phyloP scores from a whole-genome alignment of 108 stramenopile genomes.

The Cyclotella baltica region DNA sequence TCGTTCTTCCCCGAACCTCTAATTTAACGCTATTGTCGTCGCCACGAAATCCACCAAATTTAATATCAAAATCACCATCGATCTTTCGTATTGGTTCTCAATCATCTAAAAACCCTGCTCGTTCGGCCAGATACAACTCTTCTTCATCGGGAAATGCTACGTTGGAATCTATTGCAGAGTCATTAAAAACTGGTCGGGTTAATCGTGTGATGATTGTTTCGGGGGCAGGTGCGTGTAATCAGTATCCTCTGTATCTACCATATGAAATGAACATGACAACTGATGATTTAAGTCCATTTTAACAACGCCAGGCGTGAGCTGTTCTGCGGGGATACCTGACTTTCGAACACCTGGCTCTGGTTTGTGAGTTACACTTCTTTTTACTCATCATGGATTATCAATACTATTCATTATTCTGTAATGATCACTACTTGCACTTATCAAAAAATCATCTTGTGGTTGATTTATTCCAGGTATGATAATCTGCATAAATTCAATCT shows the following conservation, averaged over 20 bases:
- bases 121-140: slow-evolving; percentile 20
- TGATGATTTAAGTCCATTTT: too few species aligned
- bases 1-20: neutral
- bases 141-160: slow-evolving; percentile 16
- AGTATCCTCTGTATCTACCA: too few species aligned
- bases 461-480: slow-evolving; percentile 64
- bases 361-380: slow-evolving; percentile 18
- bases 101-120: neutral
- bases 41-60: neutral
- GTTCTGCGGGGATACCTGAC: slow-evolving; percentile 50
- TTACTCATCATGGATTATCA: neutral
- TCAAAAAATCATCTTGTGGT: neutral
- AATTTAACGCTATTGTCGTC: neutral
- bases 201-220: slow-evolving; percentile 36
- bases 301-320: slow-evolving; percentile 44
- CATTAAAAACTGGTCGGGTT: slow-evolving; percentile 17
- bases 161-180: slow-evolving; percentile 36
- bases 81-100: neutral
- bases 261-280: too few species aligned
- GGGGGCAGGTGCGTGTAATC: too few species aligned
- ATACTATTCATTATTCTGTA: neutral
- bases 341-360: slow-evolving; percentile 48
- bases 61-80: neutral
- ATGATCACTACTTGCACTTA: neutral
- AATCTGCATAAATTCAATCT: slow-evolving; percentile 90